These are phyloP conservation scores for Pinus taeda DNA, from an alignment of 75 land plant genomes.

Conservation along the genomic window DNA sequence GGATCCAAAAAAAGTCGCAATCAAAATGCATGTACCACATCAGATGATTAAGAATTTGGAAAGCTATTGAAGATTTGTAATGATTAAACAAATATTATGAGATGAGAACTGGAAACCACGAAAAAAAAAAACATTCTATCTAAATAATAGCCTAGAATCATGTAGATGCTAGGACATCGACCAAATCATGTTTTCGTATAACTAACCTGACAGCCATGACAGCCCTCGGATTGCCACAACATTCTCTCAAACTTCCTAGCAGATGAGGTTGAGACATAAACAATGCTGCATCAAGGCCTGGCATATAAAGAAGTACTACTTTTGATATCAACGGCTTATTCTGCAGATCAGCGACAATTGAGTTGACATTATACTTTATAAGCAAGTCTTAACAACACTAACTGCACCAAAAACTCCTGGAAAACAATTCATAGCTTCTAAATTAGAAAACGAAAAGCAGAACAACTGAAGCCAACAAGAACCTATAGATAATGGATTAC, in stretches of 20 bases:
- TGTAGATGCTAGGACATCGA: not conserved
- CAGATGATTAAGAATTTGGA: not conserved
- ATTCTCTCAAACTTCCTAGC: slow-evolving; percentile 45
- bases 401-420: not conserved
- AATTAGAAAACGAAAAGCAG: not conserved
- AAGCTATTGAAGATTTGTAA: too few relatives aligned
- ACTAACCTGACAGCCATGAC: slow-evolving; percentile 68
- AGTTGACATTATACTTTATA: not conserved
- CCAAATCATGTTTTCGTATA: not conserved
- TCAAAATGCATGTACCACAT: not conserved
- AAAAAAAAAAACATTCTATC: too few relatives aligned
- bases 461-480: not conserved
- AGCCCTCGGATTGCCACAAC: slow-evolving; percentile 76
- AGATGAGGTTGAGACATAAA: slow-evolving; percentile 58
- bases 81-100: too few relatives aligned
- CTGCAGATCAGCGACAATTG: slow-evolving; percentile 34
- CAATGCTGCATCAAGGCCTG: slow-evolving; percentile 93
- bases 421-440: slow-evolving; percentile 4
- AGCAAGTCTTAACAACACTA: not conserved
- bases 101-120: too few relatives aligned
- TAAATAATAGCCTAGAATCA: not conserved
- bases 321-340: slow-evolving; percentile 90
- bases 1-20: not conserved
- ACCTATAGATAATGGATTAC: slow-evolving; percentile 22
- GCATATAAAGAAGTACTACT: slow-evolving; percentile 76